These are phyloP conservation scores for Exutisphaerella laricina DNA, from an alignment of 2,329 filamentous ascomycete genomes.

Conservation along the genomic window DNA sequence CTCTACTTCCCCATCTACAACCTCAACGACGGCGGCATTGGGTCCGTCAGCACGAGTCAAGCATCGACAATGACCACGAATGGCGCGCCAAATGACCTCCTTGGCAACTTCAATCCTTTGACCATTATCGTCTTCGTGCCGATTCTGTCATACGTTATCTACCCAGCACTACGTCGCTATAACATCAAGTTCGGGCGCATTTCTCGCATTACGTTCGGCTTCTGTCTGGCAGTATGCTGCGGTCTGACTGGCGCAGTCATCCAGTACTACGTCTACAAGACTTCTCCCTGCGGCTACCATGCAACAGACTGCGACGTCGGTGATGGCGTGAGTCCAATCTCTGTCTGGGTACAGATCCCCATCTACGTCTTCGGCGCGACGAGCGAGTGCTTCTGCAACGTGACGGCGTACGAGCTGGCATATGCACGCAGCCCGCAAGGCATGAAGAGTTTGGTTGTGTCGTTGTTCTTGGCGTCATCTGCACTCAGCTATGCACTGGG, in stretches of 20 bases:
- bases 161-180: conserved; percentile 38
- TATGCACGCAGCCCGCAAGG: conserved; percentile 40
- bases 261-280: conserved; percentile 49
- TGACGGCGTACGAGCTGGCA: conserved; percentile 43
- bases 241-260: conserved; percentile 50
- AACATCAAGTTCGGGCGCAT: conserved; percentile 43
- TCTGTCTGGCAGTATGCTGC: conserved; percentile 47
- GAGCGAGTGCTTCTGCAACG: conserved; percentile 36
- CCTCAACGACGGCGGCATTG: conserved; percentile 29
- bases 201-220: conserved; percentile 46
- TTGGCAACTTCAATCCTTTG: conserved; percentile 41
- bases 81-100: conserved; percentile 39
- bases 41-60: conserved; percentile 19
- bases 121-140: conserved; percentile 42
- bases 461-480: conserved; percentile 34
- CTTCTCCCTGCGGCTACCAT: conserved; percentile 44
- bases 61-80: conserved; percentile 23
- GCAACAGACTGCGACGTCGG: conserved; percentile 18
- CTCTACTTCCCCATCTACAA: conserved; percentile 41
- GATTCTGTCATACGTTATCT: conserved; percentile 37
- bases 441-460: conserved; percentile 41
- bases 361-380: conserved; percentile 36
- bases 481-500: conserved; percentile 38
- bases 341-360: conserved; percentile 26
- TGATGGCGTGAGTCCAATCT: conserved; percentile 15